These are phyloP conservation scores for Whalleya microplaca DNA, from an alignment of 2,329 filamentous ascomycete genomes.

Conservation along the genomic window DNA sequence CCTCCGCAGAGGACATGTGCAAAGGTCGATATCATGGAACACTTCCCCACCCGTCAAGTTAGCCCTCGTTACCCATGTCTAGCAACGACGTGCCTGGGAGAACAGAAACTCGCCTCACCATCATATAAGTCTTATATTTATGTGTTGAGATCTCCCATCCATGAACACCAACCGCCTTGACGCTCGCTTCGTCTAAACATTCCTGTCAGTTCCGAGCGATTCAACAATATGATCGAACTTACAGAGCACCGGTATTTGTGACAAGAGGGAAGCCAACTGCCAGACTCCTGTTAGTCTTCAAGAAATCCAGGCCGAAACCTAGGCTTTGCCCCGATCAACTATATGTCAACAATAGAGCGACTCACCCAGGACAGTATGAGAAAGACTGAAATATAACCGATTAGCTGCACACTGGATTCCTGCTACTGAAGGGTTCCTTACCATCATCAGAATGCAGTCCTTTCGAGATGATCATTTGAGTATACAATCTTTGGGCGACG, in stretches of 20 bases:
- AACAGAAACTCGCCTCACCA: background rate
- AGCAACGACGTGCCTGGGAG: background rate
- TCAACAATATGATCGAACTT: background rate
- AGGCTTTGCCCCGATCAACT: background rate
- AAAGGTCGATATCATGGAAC: constrained; percentile 5
- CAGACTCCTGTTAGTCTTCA: background rate
- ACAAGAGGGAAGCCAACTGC: background rate
- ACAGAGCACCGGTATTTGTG: background rate
- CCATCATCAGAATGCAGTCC: constrained; percentile 10
- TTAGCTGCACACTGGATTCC: background rate
- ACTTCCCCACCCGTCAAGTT: background rate
- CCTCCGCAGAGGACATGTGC: constrained; percentile 27
- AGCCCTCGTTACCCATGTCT: background rate
- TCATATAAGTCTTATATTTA: background rate
- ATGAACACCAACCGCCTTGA: constrained; percentile 2
- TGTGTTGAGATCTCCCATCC: constrained; percentile 8
- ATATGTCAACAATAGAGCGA: background rate
- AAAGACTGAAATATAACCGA: background rate
- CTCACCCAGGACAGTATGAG: background rate
- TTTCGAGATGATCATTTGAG: constrained; percentile 1
- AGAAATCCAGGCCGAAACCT: background rate
- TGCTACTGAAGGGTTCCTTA: background rate
- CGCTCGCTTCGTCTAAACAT: background rate
- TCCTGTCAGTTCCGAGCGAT: background rate
- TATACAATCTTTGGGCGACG: constrained; percentile 10